Evolutionary conservation across 2,329 filamentous ascomycete genomes (phyloP), one percentile per base, ranked within the genome.

Genomic region (Pseudocercospora cruenta): DNA sequence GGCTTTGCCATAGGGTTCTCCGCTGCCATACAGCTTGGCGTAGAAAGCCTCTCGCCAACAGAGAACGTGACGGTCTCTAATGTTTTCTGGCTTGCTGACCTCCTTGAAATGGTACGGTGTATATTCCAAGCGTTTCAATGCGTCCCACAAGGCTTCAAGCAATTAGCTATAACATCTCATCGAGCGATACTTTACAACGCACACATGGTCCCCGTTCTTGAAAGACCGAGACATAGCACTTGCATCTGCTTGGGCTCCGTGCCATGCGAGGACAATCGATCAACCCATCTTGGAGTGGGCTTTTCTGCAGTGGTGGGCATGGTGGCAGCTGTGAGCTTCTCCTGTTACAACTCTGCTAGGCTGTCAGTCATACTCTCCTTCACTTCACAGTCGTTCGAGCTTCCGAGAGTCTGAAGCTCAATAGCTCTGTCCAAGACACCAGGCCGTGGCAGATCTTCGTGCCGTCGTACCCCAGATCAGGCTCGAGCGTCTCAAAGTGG

Each of bases 181-280:
- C 2, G 24, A 21, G 28, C 19, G 14, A 24, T 49, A 26, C 10
- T 47, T 22, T 7, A 24, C 4, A 28, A 36, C 62, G 26, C 16
- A 64, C 62, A 67, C 65, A 67, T 67, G 4, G 61, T 67, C 14
- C 61, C 58, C 2, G 65, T 67, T 28, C 65, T 54, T 14, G 65
- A 67, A 14, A 67, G 61, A 16, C 62, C 65, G 14, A 64, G 53
- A 47, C 65, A 67, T 47, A 64, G 49, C 6, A 67, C 65, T 45
- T 62, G 61, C 61, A 67, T 64, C 16, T 61, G 21, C 33, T 53
- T 61, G 12, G 61, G n/a, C 6, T 61, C 49, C n/a, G 57, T 22
- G 6, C 10, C n/a, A 10, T 51, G 3, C 7, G 21, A 2, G 12
- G 21, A 33, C 26, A 65, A 28, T 24, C 53, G 58, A 47, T 65